phyloP scores from a whole-genome alignment of 495 filamentous ascomycete species.

The Penicillium angulare region DNA sequence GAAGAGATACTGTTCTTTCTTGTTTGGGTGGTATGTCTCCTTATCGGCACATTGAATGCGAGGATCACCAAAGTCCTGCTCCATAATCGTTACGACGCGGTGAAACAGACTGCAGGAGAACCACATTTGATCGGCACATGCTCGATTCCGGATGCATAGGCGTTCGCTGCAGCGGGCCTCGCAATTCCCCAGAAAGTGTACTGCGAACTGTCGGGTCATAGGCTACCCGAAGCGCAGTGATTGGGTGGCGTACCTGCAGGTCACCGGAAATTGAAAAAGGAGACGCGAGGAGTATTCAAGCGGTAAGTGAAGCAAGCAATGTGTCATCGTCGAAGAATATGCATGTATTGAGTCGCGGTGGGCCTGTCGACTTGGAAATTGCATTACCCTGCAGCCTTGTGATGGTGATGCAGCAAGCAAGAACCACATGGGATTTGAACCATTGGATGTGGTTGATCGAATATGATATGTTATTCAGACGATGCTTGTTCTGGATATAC shows the following conservation, averaged over 20 bases:
- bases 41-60: background rate
- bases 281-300: background rate
- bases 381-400: background rate
- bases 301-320: background rate
- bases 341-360: background rate
- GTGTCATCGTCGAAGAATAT: background rate
- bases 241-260: background rate
- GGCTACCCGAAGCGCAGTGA: background rate
- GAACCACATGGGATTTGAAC: constrained; percentile 10
- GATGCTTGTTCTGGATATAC: constrained; percentile 18
- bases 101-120: background rate
- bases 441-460: constrained; percentile 15
- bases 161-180: background rate
- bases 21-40: background rate
- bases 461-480: constrained; percentile 5
- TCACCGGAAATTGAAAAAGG: background rate
- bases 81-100: background rate
- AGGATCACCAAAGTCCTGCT: background rate
- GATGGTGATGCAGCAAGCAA: constrained; percentile 17
- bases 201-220: background rate
- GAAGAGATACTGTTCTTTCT: background rate
- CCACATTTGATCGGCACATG: background rate
- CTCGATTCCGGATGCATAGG: background rate
- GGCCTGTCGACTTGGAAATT: background rate
- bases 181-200: background rate